Evolutionary conservation across 202 grass and related monocot genomes (phyloP).

Genomic region (Thinopyrum obtusiflorum): DNA sequence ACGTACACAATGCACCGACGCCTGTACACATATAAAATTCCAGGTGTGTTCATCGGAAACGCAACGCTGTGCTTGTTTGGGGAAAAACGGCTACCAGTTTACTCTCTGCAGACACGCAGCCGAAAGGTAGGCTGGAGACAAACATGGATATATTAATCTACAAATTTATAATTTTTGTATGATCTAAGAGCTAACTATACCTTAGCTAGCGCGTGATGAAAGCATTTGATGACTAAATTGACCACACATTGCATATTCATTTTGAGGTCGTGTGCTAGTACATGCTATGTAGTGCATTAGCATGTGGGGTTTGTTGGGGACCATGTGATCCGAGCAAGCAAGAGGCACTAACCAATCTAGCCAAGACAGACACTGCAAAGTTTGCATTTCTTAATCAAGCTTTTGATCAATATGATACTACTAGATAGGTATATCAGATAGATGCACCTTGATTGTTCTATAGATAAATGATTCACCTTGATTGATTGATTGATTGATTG

Average conservation of each 20-base stretch:
- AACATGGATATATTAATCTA: neutral
- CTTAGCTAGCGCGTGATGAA: neutral
- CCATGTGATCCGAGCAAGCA: constrained; percentile 22
- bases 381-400: neutral
- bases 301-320: constrained; percentile 26
- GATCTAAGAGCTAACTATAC: neutral
- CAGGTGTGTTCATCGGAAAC: neutral
- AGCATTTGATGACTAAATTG: constrained; percentile 12
- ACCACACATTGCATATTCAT: neutral
- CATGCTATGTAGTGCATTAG: constrained; percentile 12
- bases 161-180: neutral
- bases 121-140: constrained; percentile 7
- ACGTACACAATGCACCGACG: neutral
- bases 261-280: neutral
- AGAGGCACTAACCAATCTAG: neutral
- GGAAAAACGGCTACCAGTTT: neutral
- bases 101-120: neutral
- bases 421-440: neutral
- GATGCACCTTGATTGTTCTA: neutral
- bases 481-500: neutral
- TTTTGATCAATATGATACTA: neutral
- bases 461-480: neutral
- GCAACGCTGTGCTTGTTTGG: neutral
- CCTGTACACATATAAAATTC: neutral
- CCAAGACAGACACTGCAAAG: neutral